These are phyloP conservation scores for Lipomyces mesembrius DNA, from an alignment of 805 yeast species.

Conservation along the genomic window DNA sequence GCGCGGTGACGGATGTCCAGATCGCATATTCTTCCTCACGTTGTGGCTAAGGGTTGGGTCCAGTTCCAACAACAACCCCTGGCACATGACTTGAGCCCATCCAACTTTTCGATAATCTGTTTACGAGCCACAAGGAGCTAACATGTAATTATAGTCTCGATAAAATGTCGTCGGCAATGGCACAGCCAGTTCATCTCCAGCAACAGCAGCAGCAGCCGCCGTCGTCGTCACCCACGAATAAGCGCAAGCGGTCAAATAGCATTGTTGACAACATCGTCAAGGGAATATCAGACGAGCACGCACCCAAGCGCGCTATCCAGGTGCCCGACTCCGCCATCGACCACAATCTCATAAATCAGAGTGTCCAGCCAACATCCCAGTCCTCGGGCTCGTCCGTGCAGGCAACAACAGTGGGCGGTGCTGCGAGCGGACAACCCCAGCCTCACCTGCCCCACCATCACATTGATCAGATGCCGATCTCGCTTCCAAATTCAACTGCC, in stretches of 20 bases:
- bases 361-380: conserved; percentile 14
- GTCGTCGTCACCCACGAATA: conserved; percentile 10
- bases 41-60: conserved; percentile 10
- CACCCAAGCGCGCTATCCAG: neutral
- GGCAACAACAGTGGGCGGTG: conserved; percentile 13
- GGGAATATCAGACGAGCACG: conserved; percentile 12
- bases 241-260: conserved; percentile 25
- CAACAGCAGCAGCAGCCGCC: conserved; percentile 7
- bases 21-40: neutral
- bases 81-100: conserved; percentile 28
- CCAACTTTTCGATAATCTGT: neutral
- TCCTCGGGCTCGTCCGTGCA: neutral
- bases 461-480: conserved; percentile 4
- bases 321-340: conserved; percentile 22
- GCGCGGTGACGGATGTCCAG: neutral
- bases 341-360: conserved; percentile 24
- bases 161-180: conserved; percentile 17
- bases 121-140: neutral
- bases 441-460: conserved; percentile 27
- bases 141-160: neutral
- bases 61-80: conserved; percentile 17
- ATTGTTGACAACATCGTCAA: conserved; percentile 17
- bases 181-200: conserved; percentile 3
- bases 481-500: neutral
- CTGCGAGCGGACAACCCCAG: conserved; percentile 26